Evolutionary conservation across 2,329 filamentous ascomycete species (phyloP), one percentile per base, ranked within the genome.

Genomic region (Exserohilum rostratum): DNA sequence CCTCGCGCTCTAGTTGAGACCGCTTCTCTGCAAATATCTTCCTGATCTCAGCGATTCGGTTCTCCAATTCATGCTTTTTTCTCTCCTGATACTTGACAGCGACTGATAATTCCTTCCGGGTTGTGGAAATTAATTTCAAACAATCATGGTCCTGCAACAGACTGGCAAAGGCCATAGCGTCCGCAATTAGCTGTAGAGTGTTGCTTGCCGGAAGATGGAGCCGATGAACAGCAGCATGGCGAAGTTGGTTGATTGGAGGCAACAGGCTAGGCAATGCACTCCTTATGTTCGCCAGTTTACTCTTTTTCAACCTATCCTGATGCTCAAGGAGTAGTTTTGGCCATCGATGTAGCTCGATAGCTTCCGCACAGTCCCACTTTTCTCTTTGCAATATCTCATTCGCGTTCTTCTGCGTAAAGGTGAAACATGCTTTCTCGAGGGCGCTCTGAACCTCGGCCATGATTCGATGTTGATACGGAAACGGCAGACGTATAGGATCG

Each of bases 281-380:
- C 11, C 1, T n/a, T 0, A 5, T 11, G 6, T 35, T n/a, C 10
- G n/a, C 5, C n/a, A 20, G 2, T n/a, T n/a, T 20, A 5, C 13
- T 39, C 12, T 33, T n/a, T 1, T 15, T 13, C 11, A 25, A n/a
- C 12, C 33, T n/a, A 5, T 39, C 27, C 11, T 31, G 42, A 13
- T 40, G 37, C 5, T 35, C 15, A 13, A 39, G 42, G 1, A 52
- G 20, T n/a, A 29, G 3, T 10, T 40, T 52, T 6, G 35, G 11
- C 50, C 50, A 52, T 20, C 12, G 20, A 2, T 40, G 40, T 2
- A 52, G 35, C 15, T 52, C 50, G 0, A 47, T 29, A 5, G 43
- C 50, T 29, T 52, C 50, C 7, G 50, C 50, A 12, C 43, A 52
- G 15, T 52, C 50, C 50, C 50, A 52, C 0, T 17, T 34, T 17